Percentiles rank a stretch among this genome's conserved stretches.
Evolutionary conservation across 1,284 basidiomycete genomes (phyloP).

Genomic region (Heterobasidion parviporum): DNA sequence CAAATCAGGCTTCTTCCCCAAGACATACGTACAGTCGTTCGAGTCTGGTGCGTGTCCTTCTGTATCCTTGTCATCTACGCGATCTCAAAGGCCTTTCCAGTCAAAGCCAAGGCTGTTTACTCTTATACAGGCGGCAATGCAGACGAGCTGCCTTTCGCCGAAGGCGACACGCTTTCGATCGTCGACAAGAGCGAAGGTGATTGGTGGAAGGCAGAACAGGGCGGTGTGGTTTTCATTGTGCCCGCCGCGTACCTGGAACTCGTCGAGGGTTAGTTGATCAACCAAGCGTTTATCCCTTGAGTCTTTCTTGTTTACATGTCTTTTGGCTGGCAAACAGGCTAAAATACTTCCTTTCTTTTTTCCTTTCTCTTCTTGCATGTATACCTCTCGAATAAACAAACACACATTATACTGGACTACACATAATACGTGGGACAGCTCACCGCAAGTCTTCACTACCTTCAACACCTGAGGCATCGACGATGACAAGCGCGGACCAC

Average conservation of each 20-base stretch:
- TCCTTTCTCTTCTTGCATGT: slow-evolving; percentile 27
- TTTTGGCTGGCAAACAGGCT: slow-evolving; percentile 52
- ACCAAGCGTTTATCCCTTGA: slow-evolving; percentile 27
- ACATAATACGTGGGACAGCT: too few relatives aligned
- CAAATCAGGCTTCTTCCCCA: slow-evolving; percentile 85
- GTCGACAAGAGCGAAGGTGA: slow-evolving; percentile 76
- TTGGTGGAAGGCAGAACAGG: slow-evolving; percentile 92
- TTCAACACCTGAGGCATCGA: background rate
- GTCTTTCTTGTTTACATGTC: slow-evolving; percentile 50
- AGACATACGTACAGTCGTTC: slow-evolving; percentile 76
- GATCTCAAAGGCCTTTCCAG: slow-evolving; percentile 22
- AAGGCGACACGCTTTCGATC: slow-evolving; percentile 71
- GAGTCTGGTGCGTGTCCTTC: slow-evolving; percentile 45
- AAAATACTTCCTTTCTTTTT: slow-evolving; percentile 52
- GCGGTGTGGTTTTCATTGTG: slow-evolving; percentile 78
- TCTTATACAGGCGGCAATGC: slow-evolving; percentile 60
- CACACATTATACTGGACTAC: background rate
- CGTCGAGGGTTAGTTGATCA: slow-evolving; percentile 71
- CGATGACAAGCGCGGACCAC: background rate
- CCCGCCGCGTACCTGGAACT: slow-evolving; percentile 85
- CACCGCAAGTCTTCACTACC: too few relatives aligned
- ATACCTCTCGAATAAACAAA: slow-evolving; percentile 13
- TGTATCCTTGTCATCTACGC: background rate
- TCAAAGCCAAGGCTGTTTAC: slow-evolving; percentile 73
- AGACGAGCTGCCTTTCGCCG: slow-evolving; percentile 78